Base-by-base conservation (phyloP, 2,329 filamentous ascomycete species). In the Xylariales sp. region DNA sequence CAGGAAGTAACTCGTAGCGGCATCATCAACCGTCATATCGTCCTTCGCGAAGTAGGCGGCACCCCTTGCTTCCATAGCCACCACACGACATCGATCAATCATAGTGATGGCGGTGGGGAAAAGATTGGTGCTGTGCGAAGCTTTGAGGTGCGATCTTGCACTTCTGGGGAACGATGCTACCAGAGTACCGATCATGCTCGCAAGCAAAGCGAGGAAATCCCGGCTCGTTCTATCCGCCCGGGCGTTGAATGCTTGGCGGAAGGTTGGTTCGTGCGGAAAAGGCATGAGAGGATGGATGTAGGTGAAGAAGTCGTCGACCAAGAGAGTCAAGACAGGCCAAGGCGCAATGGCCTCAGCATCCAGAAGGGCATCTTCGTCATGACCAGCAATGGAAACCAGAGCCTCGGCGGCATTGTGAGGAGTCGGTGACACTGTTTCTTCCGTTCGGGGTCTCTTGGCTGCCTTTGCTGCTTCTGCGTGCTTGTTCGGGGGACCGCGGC, bases 281-380 rank as follows among this genome's bases (percentile, higher is more conserved):
- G 86, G 86, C 44, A 78, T 78, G 7, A 90, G 71, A 1, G 86
- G 86, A 52, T 89, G 84, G 40, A 89, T 83, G 58, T 88, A 88
- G 14, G 82, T 88, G 63, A 89, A 90, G 71, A 87, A 90, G 64
- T 90, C 86, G 58, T 89, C 83, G 43, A 90, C 76, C 12, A 89
- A 70, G 2, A 83, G 71, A 52, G 84, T 74, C 39, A 90, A 66
- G 9, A 83, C 78, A 6, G 78, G 74, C 60, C 83, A 71, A 0
- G 85, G 82, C 29, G 83, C 85, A 46, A 90, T 88, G 2, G 76
- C 70, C 56, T 90, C 86, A 35, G 82, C 77, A 45, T 78, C 75
- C 11, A 80, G 56, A n/a, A 62, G 57, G 20, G 53, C 55, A n/a
- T 60, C 58, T 2, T 55, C 53, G 11, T 64, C 63, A 12, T 68